Evolutionary conservation across 2,329 filamentous ascomycete species (phyloP).

Genomic region (Penicillium sp.): DNA sequence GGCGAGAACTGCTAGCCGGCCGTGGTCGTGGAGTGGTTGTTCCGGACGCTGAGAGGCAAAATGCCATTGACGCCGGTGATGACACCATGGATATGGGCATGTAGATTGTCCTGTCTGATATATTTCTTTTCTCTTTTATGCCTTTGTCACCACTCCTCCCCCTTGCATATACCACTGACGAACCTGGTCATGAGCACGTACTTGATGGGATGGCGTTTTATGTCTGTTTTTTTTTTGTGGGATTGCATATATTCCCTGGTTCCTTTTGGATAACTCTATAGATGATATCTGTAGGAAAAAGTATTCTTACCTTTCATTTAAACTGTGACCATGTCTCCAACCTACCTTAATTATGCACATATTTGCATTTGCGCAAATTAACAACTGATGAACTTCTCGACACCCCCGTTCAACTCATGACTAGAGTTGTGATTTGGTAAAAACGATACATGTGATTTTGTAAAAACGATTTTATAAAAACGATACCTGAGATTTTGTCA

Average conservation of each 20-base stretch:
- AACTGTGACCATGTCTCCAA: neutral
- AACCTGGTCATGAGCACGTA: slow-evolving; percentile 26
- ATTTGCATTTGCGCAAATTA: too few relatives aligned
- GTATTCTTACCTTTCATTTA: neutral
- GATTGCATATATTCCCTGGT: slow-evolving; percentile 27
- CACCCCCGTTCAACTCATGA: too few relatives aligned
- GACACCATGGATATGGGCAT: slow-evolving; percentile 81
- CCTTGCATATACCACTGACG: slow-evolving; percentile 25
- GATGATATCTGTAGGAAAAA: slow-evolving; percentile 9
- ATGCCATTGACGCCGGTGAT: slow-evolving; percentile 66
- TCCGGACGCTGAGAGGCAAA: slow-evolving; percentile 53
- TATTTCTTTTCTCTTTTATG: slow-evolving; percentile 2
- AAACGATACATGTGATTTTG: too few relatives aligned
- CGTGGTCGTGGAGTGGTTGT: slow-evolving; percentile 74
- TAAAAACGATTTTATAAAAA: too few relatives aligned
- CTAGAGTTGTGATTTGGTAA: too few relatives aligned
- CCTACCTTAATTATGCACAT: neutral
- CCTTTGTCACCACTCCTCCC: slow-evolving; percentile 8
- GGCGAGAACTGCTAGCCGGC: slow-evolving; percentile 83
- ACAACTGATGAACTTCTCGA: too few relatives aligned
- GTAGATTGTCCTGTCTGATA: slow-evolving; percentile 20
- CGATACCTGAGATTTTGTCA: too few relatives aligned
- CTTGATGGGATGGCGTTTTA: slow-evolving; percentile 26
- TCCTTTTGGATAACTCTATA: slow-evolving; percentile 14
- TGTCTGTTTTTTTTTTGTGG: slow-evolving; percentile 7